Evolutionary conservation across 2,329 filamentous ascomycete genomes (phyloP).

Genomic region (Pochonia chlamydosporia): DNA sequence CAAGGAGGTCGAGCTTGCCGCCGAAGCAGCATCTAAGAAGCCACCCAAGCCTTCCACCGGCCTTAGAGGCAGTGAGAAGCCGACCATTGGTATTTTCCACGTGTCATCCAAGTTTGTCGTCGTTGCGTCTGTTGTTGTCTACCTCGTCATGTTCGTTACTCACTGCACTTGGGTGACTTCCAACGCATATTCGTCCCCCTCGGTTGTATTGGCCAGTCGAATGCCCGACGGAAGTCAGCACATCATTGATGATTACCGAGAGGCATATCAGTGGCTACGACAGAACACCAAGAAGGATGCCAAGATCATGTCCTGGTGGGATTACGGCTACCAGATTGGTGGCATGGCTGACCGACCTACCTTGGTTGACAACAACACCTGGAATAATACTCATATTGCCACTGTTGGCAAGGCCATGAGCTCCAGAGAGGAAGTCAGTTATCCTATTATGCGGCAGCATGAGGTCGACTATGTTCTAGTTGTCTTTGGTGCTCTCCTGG

Average conservation of each 20-base stretch:
- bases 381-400: constrained; percentile 99
- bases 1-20: constrained; percentile 36
- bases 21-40: constrained; percentile 55
- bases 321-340: constrained; percentile 99
- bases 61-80: constrained; percentile 65
- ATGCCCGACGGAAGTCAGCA: constrained; percentile 93
- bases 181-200: constrained; percentile 97
- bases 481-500: constrained; percentile 91
- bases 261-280: constrained; percentile 98
- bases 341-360: constrained; percentile 98
- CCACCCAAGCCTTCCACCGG: constrained; percentile 37
- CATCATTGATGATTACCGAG: constrained; percentile 98
- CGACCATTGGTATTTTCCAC: constrained; percentile 78
- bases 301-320: constrained; percentile 99
- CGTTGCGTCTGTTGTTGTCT: constrained; percentile 65
- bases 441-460: constrained; percentile 96
- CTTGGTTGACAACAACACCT: constrained; percentile 98
- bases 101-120: constrained; percentile 74
- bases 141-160: constrained; percentile 87
- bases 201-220: constrained; percentile 87
- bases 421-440: constrained; percentile 94
- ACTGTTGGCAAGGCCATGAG: constrained; percentile 99
- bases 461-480: constrained; percentile 98
- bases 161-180: constrained; percentile 99
- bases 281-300: constrained; percentile 94